Base-by-base conservation (phyloP, 78 protist genomes). In the Pelomyxa schiedti region DNA sequence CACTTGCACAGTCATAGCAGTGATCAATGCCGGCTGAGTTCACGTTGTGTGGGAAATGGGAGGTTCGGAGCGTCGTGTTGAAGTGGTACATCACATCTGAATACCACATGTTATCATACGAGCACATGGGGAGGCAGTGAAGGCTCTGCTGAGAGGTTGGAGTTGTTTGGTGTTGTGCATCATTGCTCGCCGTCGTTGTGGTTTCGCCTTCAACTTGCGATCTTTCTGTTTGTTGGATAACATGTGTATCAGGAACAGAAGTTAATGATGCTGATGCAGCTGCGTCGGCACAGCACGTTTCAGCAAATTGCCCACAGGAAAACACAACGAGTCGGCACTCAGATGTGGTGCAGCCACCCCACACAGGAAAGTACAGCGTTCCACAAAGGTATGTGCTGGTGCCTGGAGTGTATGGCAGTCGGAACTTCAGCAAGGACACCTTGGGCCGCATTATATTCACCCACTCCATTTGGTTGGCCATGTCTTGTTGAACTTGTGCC, bases 1-100 rank as follows among this genome's bases (percentile, higher is more conserved):
- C 89, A 4, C 80, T 41, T 2, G 29, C 9, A 42, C 89, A 84
- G 77, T 84, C 89, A 68, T 67, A 84, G 80, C 89, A 84, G 67
- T 68, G 67, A 63, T 79, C 83, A 30, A 79, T 5, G 66, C 81
- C 81, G 28, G 3, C 43, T 26, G 1, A 30, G 0, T 2, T 29
- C 26, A 41, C 42, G 42, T 2, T 5, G 68, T 76, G 74, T 39
- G 1, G n/a, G 42, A 53, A 67, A 6, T 16, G 28, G 22, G 32
- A 24, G 6, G 47, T 41, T 32, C 88, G 76, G 42, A 75, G 29
- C 66, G 53, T 69, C 6, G 86, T 75, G 78, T 88, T 82, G 81
- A 77, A 80, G 52, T 43, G 42, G 74, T 74, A 88, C 81, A 74
- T 26, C 36, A 68, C 78, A 32, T 82, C 79, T 47, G 79, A 85